Conservation (phyloP, 441 rosid genomes). For the Melastoma candidum region DNA sequence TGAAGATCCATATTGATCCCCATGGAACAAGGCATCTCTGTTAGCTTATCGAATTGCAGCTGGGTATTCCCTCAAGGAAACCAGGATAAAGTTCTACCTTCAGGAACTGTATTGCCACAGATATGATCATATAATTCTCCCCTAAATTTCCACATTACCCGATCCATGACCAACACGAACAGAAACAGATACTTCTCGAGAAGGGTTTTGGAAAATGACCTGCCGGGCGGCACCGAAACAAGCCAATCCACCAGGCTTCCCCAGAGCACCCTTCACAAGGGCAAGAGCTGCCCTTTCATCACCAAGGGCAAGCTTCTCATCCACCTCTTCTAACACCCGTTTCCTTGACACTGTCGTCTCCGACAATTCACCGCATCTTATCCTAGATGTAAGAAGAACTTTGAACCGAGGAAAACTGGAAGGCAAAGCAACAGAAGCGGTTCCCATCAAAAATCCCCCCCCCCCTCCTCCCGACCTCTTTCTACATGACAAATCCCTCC, state of each 20-base stretch:
- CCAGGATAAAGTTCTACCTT: too few relatives aligned
- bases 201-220: conserved; percentile 14
- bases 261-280: conserved; percentile 61
- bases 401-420: conserved; percentile 1
- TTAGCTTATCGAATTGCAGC: too few relatives aligned
- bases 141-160: not conserved
- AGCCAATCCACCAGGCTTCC: conserved; percentile 59
- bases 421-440: too few relatives aligned
- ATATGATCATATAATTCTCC: too few relatives aligned
- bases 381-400: conserved; percentile 9
- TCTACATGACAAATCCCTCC: too few relatives aligned
- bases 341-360: conserved; percentile 29
- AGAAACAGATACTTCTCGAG: rapidly evolving
- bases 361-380: conserved; percentile 25
- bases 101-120: too few relatives aligned
- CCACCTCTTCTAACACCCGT: conserved; percentile 48
- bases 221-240: conserved; percentile 77
- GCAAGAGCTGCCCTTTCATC: conserved; percentile 68
- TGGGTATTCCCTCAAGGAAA: too few relatives aligned
- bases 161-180: not conserved
- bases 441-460: too few relatives aligned
- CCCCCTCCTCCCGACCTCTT: too few relatives aligned
- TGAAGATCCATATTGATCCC: too few relatives aligned
- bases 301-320: conserved; percentile 55
- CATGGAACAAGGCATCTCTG: too few relatives aligned